phyloP scores from a whole-genome alignment of 768 basidiomycete species.

The Dacryopinax spathularia region DNA sequence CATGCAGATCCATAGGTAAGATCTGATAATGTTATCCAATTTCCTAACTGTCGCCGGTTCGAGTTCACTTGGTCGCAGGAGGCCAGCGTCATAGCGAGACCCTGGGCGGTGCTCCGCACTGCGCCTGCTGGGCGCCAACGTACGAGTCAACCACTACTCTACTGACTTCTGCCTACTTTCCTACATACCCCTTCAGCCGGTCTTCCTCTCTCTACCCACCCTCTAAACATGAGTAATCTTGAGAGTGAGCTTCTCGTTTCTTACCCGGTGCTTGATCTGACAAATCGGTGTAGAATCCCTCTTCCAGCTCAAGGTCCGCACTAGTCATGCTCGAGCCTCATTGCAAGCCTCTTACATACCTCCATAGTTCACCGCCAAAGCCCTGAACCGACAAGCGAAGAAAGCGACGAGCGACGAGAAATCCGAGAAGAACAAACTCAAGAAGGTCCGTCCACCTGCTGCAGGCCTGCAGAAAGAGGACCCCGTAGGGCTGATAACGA shows the following conservation, averaged over 20 bases:
- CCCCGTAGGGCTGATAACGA: not conserved
- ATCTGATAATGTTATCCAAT: too few relatives aligned
- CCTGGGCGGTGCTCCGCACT: too few relatives aligned
- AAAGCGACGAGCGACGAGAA: constrained; percentile 95
- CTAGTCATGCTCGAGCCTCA: not conserved
- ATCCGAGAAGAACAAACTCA: constrained; percentile 72
- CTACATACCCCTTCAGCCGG: too few relatives aligned
- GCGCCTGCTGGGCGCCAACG: constrained; percentile 2
- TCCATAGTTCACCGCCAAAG: constrained; percentile 89
- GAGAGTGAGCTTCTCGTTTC: constrained; percentile 50
- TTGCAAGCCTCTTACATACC: not conserved
- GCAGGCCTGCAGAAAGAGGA: not conserved
- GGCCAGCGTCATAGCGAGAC: too few relatives aligned
- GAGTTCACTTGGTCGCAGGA: too few relatives aligned
- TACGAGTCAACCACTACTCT: not conserved
- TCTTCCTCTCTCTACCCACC: not conserved
- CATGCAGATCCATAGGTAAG: too few relatives aligned
- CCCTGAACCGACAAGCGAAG: constrained; percentile 84
- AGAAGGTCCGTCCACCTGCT: constrained; percentile 50
- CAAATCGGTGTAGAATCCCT: constrained; percentile 58
- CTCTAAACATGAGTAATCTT: constrained; percentile 29
- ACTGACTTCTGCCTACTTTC: not conserved
- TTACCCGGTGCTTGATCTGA: not conserved
- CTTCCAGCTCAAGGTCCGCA: constrained; percentile 88
- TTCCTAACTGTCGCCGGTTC: too few relatives aligned